These are phyloP conservation scores for Trichoderma citrinoviride DNA, from an alignment of 2,329 filamentous ascomycete species.

Conservation along the genomic window DNA sequence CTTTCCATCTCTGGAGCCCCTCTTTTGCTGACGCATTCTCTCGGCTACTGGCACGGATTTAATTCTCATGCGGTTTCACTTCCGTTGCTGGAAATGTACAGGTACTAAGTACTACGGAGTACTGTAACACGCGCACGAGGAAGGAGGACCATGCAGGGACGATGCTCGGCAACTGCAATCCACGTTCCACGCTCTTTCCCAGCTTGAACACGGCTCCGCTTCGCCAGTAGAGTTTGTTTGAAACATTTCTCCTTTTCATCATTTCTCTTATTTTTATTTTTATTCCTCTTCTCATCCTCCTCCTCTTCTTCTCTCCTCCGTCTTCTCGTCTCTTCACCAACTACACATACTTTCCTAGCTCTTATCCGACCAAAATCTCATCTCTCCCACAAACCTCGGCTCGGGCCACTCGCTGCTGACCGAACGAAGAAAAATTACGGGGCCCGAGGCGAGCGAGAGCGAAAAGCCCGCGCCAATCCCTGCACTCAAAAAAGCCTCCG, in stretches of 20 bases:
- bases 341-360: not conserved
- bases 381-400: conserved; percentile 10
- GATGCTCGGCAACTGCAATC: not conserved
- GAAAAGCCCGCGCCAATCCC: conserved; percentile 14
- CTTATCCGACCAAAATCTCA: conserved; percentile 8
- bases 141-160: not conserved
- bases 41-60: not conserved
- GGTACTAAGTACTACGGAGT: too few species aligned
- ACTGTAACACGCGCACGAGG: not conserved
- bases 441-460: conserved; percentile 8
- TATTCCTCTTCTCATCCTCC: not conserved
- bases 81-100: too few species aligned
- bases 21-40: conserved; percentile 7
- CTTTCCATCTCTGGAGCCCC: not conserved
- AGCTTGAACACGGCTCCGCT: too few species aligned
- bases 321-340: not conserved
- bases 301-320: not conserved
- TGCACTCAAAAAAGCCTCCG: conserved; percentile 17
- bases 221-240: not conserved
- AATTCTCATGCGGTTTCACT: not conserved
- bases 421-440: conserved; percentile 9
- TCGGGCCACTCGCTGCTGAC: not conserved
- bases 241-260: not conserved
- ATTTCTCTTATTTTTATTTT: not conserved
- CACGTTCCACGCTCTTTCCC: not conserved